Base-by-base conservation (phyloP, 371 early-diverging fungal genomes). In the Actinomucor elegans region DNA sequence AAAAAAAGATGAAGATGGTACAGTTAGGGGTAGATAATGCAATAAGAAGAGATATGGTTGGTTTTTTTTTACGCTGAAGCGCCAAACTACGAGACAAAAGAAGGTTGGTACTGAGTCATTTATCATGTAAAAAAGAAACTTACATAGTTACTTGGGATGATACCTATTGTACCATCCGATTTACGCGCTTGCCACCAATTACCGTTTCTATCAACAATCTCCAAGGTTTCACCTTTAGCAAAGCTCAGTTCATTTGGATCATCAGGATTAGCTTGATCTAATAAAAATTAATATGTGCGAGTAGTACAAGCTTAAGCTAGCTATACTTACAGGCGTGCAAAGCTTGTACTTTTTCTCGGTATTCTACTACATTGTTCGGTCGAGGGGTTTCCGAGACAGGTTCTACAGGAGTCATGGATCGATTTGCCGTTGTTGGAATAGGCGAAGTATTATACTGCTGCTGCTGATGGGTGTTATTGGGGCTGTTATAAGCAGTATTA, bases 181-280 rank as follows among this genome's bases (percentile, higher is more conserved):
- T 85, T 85, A 52, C 84, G 83, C 35, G 89, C 94, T 67, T 92
- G 89, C 94, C 94, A 94, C 94, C 94, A 94, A 61, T 92, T 91
- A 59, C 94, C 94, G 68, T 86, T 85, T 69, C 82, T 86, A 64
- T 93, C 92, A 18, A 89, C 71, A 46, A 95, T 83, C 24, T 91
- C 91, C 64, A 95, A 61, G 3, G 81, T 59, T 48, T 94, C 94
- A 55, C 89, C 90, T 76, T 93, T 94, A 17, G 53, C 61, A 64
- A 94, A 92, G 6, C 87, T 84, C 17, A 95, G 65, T 66, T 95
- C 96, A 56, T 87, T 90, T 17, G 89, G 87, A 69, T 95, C 96
- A 27, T 88, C 89, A 1, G 86, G 83, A 72, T 87, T 93, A 27
- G 96, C 94, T 29, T 81, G 77, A 64, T 91, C 81, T 81, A 65